Base-by-base conservation (phyloP, 2,329 filamentous ascomycete genomes). In the Xylariales sp. region DNA sequence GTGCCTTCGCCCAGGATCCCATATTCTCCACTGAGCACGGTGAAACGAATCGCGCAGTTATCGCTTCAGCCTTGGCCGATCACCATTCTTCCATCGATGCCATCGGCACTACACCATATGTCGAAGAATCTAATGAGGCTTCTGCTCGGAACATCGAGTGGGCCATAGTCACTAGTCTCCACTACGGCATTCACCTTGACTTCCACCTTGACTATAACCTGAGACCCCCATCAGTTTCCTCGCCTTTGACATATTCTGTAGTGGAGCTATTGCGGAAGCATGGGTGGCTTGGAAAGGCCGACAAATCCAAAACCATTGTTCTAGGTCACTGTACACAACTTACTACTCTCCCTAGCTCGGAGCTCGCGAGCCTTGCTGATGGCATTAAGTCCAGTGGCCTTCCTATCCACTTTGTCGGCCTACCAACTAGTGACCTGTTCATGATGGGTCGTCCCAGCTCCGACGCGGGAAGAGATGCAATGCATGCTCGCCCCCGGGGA, bases 191-290 rank as follows among this genome's bases (percentile, higher is more conserved):
- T 38, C 77, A 84, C 55, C 60, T 88, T 4, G 84, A 88, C 52
- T 78, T 87, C 33, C 84, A 88, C 55, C 68, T 88, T 5, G 84
- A 88, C 57, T 87, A 88, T 56, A 80, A 80, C 43, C 63, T 87
- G 3, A 71, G 81, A 38, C 45, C 41, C 1, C 49, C 52, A 1
- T 40, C 35, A 12, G 29, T 60, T 2, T 50, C 54, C 2, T 68
- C 60, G 33, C 66, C 78, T 0, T 60, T 80, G 40, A 61, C 82
- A 0, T 76, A 73, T 63, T 61, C 71, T 31, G 74, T 80, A 1
- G 42, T 86, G 16, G 53, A 70, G 1, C 58, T 64, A 1, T 62
- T 86, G 10, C 66, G 70, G 43, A 56, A 62, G 10, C 57, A 65
- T 19, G 45, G 62, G 3, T 87, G 82, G 82, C 53, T 49, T 43